phyloP scores from a whole-genome alignment of 257 asterid genomes.

The Eustoma russellianum region DNA sequence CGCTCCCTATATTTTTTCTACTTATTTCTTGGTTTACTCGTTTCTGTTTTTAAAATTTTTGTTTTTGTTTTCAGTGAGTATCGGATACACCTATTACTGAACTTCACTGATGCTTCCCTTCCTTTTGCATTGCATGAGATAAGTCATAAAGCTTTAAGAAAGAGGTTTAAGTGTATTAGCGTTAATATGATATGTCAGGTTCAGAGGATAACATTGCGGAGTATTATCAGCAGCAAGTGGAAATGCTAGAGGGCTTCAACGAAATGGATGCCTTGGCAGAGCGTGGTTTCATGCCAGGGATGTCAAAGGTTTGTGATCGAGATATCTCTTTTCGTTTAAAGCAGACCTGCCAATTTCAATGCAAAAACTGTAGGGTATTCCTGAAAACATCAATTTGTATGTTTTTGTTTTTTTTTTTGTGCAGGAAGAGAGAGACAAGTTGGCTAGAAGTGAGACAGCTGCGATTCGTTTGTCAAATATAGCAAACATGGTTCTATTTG shows the following conservation, averaged over 20 bases:
- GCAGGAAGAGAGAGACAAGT: conserved; percentile 41
- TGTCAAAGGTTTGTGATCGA: conserved; percentile 31
- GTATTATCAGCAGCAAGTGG: conserved; percentile 42
- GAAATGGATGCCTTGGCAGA: conserved; percentile 38
- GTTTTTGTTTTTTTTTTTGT: conserved; percentile 5
- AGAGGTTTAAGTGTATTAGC: neutral
- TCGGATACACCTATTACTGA: neutral
- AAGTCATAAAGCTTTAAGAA: neutral
- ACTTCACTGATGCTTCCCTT: neutral
- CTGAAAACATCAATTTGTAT: neutral
- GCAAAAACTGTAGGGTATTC: too few relatives aligned
- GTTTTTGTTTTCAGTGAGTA: neutral
- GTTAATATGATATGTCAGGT: conserved; percentile 20
- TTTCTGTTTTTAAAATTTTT: neutral
- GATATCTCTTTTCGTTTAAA: neutral
- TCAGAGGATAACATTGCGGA: conserved; percentile 38
- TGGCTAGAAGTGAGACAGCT: conserved; percentile 41
- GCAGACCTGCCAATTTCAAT: neutral
- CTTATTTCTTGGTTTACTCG: too few relatives aligned
- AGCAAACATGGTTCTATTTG: conserved; percentile 46
- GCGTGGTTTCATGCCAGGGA: conserved; percentile 41
- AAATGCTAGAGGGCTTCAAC: conserved; percentile 33
- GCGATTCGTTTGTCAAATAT: conserved; percentile 43
- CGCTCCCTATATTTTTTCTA: too few relatives aligned
- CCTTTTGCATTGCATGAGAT: too few relatives aligned